These are phyloP conservation scores for Cryomyces antarcticus DNA, from an alignment of 495 filamentous ascomycete genomes.

Conservation along the genomic window DNA sequence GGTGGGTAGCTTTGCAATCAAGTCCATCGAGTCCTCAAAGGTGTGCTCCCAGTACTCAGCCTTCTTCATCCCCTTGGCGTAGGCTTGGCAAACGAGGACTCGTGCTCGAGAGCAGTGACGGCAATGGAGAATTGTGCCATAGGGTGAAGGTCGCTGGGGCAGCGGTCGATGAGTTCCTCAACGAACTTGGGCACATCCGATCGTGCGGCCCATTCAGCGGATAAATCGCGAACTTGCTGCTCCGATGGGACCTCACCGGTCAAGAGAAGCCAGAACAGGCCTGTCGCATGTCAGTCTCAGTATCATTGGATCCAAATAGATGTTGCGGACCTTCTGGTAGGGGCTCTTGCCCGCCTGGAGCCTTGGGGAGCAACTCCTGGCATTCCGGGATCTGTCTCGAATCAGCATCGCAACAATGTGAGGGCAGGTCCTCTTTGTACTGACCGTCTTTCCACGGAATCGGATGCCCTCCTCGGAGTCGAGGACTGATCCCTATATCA, in stretches of 20 bases:
- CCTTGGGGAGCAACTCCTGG: slow-evolving; percentile 91
- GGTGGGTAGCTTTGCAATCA: slow-evolving; percentile 97
- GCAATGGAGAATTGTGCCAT: slow-evolving; percentile 99
- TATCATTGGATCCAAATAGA: slow-evolving; percentile 1
- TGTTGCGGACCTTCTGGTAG: slow-evolving; percentile 57
- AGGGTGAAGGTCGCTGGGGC: slow-evolving; percentile 93
- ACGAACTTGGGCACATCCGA: slow-evolving; percentile 90
- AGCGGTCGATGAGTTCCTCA: slow-evolving; percentile 98
- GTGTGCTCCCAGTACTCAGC: slow-evolving; percentile 98
- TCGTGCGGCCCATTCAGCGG: slow-evolving; percentile 95
- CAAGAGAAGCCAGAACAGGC: slow-evolving; percentile 98
- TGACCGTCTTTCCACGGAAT: slow-evolving; percentile 83
- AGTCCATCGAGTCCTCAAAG: slow-evolving; percentile 98
- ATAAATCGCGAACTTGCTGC: slow-evolving; percentile 93
- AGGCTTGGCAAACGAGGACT: slow-evolving; percentile 94
- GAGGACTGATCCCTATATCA: slow-evolving; percentile 64
- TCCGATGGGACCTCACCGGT: slow-evolving; percentile 92
- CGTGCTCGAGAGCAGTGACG: slow-evolving; percentile 93
- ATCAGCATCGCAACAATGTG: slow-evolving; percentile 8
- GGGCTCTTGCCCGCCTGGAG: slow-evolving; percentile 85
- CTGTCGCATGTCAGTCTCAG: slow-evolving; percentile 16
- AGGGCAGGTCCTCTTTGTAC: slow-evolving; percentile 6
- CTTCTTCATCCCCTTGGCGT: slow-evolving; percentile 97
- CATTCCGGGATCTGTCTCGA: slow-evolving; percentile 67
- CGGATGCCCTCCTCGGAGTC: slow-evolving; percentile 98